Evolutionary conservation across 495 filamentous ascomycete species (phyloP), one percentile per base, ranked within the genome.

Genomic region (Polyplosphaeria fusca): DNA sequence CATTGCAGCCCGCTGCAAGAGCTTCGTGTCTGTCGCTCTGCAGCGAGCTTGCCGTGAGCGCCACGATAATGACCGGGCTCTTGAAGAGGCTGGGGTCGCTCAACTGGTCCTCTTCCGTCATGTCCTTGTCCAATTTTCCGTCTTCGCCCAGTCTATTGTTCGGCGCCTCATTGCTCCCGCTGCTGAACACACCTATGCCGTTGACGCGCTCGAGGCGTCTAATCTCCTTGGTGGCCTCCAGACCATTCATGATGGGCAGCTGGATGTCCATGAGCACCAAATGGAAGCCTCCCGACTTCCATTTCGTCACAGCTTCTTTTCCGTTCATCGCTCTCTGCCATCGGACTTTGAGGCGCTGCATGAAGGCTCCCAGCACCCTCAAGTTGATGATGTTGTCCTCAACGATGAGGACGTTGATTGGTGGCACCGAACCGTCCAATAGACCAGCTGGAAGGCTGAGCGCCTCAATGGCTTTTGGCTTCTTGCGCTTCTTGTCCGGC

Each of bases 371-470:
- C 1, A 98, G 74, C 4, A 98, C 81, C 45, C 88, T 84, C 45
- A 97, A 77, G 63, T 98, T 98, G 77, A 98, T 97, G 55, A 92
- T 86, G 69, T 98, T 98, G 74, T 98, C 93, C 74, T 98, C 93
- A 28, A 98, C 93, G 52, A 98, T 96, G 16, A 98, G 77, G 7
- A 97, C 91, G 63, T 95, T 97, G 71, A 98, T 98, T 19, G 93
- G 93, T 9, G 93, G 93, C 2, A 98, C 91, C 4, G 87, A 86
- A 47, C 84, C 84, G 64, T 88, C 87, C 12, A 93, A 81, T 43
- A 89, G 77, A n/a, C 84, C 85, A 1, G 85, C 76, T 51, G 83
- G 77, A 2, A 82, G 64, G 14, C 74, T 64, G 11, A 75, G 76
- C 35, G 78, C 69, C 32, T 83, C 79, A 16, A 49, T 39, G 5